phyloP scores from a whole-genome alignment of 2,329 filamentous ascomycete genomes.

The Verticillium klebahnii region DNA sequence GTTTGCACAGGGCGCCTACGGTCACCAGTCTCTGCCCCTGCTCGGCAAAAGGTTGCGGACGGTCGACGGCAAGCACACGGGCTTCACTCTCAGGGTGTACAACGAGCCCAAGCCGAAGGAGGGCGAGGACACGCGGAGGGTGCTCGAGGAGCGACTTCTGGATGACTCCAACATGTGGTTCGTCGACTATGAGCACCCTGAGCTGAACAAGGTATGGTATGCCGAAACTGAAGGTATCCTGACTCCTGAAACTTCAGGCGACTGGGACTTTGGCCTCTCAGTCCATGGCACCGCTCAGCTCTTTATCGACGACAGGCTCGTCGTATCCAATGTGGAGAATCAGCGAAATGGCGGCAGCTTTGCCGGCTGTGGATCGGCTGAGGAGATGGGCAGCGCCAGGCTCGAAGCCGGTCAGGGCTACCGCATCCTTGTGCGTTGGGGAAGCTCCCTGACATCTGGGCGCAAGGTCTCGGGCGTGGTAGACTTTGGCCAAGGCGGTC shows the following conservation, averaged over 20 bases:
- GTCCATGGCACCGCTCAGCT: constrained; percentile 27
- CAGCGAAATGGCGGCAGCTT: constrained; percentile 18
- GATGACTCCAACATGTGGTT: constrained; percentile 15
- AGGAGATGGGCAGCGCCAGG: constrained; percentile 17
- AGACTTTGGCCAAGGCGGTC: neutral
- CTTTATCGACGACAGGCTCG: constrained; percentile 22
- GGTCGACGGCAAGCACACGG: constrained; percentile 10
- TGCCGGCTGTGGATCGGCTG: constrained; percentile 26
- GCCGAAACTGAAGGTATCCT: constrained; percentile 14
- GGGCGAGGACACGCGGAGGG: constrained; percentile 5
- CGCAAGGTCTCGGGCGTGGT: constrained; percentile 4
- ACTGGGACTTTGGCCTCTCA: constrained; percentile 26
- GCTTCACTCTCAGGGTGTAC: constrained; percentile 15
- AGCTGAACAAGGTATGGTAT: constrained; percentile 14
- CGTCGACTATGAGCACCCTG: constrained; percentile 17
- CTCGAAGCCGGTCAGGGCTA: constrained; percentile 22
- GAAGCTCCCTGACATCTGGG: constrained; percentile 17
- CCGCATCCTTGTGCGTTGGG: constrained; percentile 20
- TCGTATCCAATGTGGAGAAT: constrained; percentile 23
- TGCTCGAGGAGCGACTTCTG: constrained; percentile 12
- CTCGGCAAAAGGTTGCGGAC: constrained; percentile 16
- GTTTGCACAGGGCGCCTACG: constrained; percentile 12
- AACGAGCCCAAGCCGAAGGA: constrained; percentile 9
- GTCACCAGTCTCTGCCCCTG: constrained; percentile 26
- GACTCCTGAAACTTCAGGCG: constrained; percentile 11